Evolutionary conservation across 495 filamentous ascomycete species (phyloP).

Genomic region (Evernia prunastri): DNA sequence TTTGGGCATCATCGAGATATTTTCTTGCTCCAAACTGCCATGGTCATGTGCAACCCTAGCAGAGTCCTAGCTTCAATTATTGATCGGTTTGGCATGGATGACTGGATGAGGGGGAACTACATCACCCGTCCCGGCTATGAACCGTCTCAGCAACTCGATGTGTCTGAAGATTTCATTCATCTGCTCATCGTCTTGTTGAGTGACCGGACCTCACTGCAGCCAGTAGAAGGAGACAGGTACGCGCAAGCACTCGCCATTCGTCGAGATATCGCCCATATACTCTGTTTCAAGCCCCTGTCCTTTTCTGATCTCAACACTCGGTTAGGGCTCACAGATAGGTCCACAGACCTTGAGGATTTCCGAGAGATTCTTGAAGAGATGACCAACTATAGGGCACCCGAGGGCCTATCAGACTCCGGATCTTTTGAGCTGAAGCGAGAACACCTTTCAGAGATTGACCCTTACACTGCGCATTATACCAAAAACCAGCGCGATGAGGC

Average conservation of each 20-base stretch:
- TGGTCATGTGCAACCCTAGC: conserved; percentile 79
- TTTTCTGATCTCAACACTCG: conserved; percentile 82
- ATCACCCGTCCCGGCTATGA: conserved; percentile 64
- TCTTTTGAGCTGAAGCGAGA: conserved; percentile 88
- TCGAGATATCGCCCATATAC: conserved; percentile 83
- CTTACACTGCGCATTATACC: conserved; percentile 88
- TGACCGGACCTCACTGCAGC: conserved; percentile 75
- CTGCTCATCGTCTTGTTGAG: conserved; percentile 84
- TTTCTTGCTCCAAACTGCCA: conserved; percentile 82
- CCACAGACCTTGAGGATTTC: conserved; percentile 75
- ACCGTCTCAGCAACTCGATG: conserved; percentile 77
- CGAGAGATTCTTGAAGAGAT: conserved; percentile 78
- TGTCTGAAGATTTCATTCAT: conserved; percentile 93
- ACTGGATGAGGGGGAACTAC: conserved; percentile 84
- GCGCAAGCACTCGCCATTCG: conserved; percentile 66
- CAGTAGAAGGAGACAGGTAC: conserved; percentile 57
- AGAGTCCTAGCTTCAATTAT: conserved; percentile 83
- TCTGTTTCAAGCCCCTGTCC: conserved; percentile 93
- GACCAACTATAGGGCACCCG: conserved; percentile 79
- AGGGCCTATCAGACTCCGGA: conserved; percentile 84
- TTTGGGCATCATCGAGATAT: conserved; percentile 92
- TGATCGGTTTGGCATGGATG: conserved; percentile 80
- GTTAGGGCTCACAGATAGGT: conserved; percentile 67
- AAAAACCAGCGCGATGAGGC: conserved; percentile 97
- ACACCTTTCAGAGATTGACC: conserved; percentile 79